These are phyloP conservation scores for Pseudopyricularia javanii DNA, from an alignment of 2,329 filamentous ascomycete genomes.

Conservation along the genomic window DNA sequence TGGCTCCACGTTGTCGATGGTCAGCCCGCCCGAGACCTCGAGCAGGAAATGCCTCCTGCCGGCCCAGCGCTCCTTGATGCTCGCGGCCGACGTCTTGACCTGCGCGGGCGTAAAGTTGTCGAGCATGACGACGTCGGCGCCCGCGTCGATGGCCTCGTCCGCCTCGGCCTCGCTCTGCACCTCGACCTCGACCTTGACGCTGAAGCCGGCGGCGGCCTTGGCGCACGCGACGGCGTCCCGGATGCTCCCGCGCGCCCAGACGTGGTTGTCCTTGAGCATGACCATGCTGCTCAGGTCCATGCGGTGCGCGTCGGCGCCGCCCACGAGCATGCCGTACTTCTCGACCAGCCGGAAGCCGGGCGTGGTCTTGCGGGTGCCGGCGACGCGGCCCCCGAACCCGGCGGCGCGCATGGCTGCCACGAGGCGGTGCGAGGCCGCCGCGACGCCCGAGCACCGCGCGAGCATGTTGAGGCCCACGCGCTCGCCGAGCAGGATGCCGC, in stretches of 20 bases:
- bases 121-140: conserved; percentile 92
- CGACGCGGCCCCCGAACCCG: conserved; percentile 75
- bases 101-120: conserved; percentile 85
- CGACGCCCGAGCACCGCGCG: conserved; percentile 82
- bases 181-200: conserved; percentile 92
- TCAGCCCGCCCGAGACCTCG: conserved; percentile 87
- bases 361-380: conserved; percentile 92
- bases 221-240: conserved; percentile 75
- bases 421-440: conserved; percentile 51
- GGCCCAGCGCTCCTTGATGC: conserved; percentile 69
- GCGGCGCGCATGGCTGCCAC: conserved; percentile 43
- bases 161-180: conserved; percentile 81
- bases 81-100: conserved; percentile 60
- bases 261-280: conserved; percentile 98
- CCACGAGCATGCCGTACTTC: conserved; percentile 95
- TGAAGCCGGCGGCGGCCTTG: conserved; percentile 74
- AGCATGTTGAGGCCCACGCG: conserved; percentile 85
- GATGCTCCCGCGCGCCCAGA: conserved; percentile 84
- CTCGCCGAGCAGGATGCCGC: conserved; percentile 77
- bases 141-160: conserved; percentile 79
- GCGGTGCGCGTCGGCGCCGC: conserved; percentile 81
- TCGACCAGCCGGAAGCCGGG: conserved; percentile 91
- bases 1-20: conserved; percentile 65
- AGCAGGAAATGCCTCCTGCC: conserved; percentile 65
- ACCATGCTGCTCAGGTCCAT: conserved; percentile 91